Evolutionary conservation across 2,329 filamentous ascomycete species (phyloP).

Genomic region (Thermothelomyces thermophilus): DNA sequence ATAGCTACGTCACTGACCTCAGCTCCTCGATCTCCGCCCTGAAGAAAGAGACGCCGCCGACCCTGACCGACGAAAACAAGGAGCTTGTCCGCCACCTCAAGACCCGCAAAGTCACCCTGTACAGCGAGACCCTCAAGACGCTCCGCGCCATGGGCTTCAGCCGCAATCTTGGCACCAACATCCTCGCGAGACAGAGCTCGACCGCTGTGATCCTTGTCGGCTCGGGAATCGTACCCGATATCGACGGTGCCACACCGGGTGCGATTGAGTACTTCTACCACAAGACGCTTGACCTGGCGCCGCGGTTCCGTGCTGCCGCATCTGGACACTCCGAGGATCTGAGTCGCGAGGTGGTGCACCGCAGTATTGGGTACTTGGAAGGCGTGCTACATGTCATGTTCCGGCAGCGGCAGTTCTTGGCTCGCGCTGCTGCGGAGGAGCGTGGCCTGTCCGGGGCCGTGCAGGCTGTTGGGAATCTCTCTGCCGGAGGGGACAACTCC

Average conservation of each 20-base stretch:
- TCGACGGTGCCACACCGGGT: conserved; percentile 27
- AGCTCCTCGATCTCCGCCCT: conserved; percentile 64
- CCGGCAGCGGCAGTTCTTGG: conserved; percentile 50
- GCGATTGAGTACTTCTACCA: conserved; percentile 69
- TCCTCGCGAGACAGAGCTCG: conserved; percentile 66
- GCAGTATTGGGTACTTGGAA: conserved; percentile 81
- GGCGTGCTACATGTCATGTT: conserved; percentile 66
- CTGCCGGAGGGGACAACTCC: conserved; percentile 20
- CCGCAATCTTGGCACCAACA: conserved; percentile 68
- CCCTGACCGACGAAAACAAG: conserved; percentile 83
- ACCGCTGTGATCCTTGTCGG: conserved; percentile 62
- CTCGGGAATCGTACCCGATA: conserved; percentile 37
- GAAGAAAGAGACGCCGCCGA: conserved; percentile 72
- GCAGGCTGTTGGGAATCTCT: conserved; percentile 33
- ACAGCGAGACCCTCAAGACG: conserved; percentile 78
- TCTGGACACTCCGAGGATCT: conserved; percentile 79
- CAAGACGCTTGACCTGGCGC: conserved; percentile 67
- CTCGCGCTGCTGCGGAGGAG: conserved; percentile 34
- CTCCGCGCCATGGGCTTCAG: conserved; percentile 85
- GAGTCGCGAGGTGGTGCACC: conserved; percentile 68
- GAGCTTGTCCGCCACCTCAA: conserved; percentile 81
- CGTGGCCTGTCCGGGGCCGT: conserved; percentile 35
- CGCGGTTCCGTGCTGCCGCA: conserved; percentile 58
- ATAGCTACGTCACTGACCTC: conserved; percentile 63
- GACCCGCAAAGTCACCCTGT: conserved; percentile 79